Base-by-base conservation (phyloP, 805 yeast genomes). In the Candida alai region DNA sequence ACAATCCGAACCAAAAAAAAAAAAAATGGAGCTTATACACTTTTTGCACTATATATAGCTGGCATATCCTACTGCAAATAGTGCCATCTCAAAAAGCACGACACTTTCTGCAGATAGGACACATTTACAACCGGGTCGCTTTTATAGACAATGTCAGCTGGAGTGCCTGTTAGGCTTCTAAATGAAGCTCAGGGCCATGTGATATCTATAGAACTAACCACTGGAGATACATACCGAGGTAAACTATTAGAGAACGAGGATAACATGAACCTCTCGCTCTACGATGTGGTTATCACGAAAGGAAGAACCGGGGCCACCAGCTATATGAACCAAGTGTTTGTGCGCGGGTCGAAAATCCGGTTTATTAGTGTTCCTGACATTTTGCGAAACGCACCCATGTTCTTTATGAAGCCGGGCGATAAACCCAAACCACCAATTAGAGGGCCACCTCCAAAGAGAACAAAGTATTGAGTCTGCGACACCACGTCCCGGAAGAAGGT, bases 111-210 rank as follows among this genome's bases (percentile, higher is more conserved):
- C n/a, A n/a, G n/a, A n/a, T n/a, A n/a, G n/a, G n/a, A n/a, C n/a
- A n/a, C n/a, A n/a, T n/a, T 19, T 15, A 26, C 9, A 10, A 26
- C 9, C 29, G 12, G 11, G n/a, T n/a, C n/a, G n/a, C n/a, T n/a
- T n/a, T n/a, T n/a, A n/a, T n/a, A n/a, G 24, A 19, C 11, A 26
- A 78, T 79, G 84, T 73, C 76, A 26, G 70, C 81, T 40, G 84
- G 88, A 24, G 76, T 87, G 21, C 97, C 97, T 2, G 79, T 88
- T 13, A 82, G 87, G 58, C 79, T 90, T 17, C 68, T 90, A 32
- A 84, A 78, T 52, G 98, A 89, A 60, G 84, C 96, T 1, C 72
- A 81, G 68, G 96, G 97, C 30, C 97, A 90, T 53, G 65, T 78
- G 3, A 79, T 90, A 6, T 77, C 94, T 1, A 56, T 90, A 12